Evolutionary conservation across 805 yeast species (phyloP), one percentile per base, ranked within the genome.

Genomic region (Tetrapisispora nanseiensis): DNA sequence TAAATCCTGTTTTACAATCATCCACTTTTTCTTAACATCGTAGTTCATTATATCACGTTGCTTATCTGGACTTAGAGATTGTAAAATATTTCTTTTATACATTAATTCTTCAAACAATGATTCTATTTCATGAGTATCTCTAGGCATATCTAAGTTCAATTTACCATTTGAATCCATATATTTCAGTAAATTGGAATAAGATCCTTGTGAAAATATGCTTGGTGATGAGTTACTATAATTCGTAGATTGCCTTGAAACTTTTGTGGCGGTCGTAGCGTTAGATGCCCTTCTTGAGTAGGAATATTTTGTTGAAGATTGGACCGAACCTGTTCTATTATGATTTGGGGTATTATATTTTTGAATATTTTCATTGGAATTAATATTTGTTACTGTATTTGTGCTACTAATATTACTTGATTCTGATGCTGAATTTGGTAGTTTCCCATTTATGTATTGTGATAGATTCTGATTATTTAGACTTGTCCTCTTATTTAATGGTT

Each of bases 1-100:
- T 20, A 82, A 78, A 59, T 87, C 95, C 60, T 89, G 97, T 50
- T 82, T 78, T 32, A 89, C 81, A 50, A 89, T 71, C 81, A 85
- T 79, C 95, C 96, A 87, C 63, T 90, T 90, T 53, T 86, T 85
- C 38, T 82, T 85, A 0, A 76, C 66, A 33, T 82, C 75, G 56
- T 82, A 87, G 51, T 73, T 74, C 54, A 76, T 70, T 83, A 90
- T 78, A 55, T 85, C 92, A 43, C 69, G 73, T 50, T 80, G 79
- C 3, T 92, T 95, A 40, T 74, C 75, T 21, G 75, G 76, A 0
- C 95, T 85, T 26, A 82, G 65, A 33, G 71, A 65, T 46, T 71
- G 76, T 62, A 86, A 82, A 15, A 61, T 55, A 58, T 89, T 94
- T 54, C 96, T 75, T 51, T 79, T 78, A 40, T 76, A 80, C 90